A percentile compares a stretch with the other conserved stretches of the same genome.
phyloP scores from a whole-genome alignment of 208 protist species.

The Trypanosoma congolense region DNA sequence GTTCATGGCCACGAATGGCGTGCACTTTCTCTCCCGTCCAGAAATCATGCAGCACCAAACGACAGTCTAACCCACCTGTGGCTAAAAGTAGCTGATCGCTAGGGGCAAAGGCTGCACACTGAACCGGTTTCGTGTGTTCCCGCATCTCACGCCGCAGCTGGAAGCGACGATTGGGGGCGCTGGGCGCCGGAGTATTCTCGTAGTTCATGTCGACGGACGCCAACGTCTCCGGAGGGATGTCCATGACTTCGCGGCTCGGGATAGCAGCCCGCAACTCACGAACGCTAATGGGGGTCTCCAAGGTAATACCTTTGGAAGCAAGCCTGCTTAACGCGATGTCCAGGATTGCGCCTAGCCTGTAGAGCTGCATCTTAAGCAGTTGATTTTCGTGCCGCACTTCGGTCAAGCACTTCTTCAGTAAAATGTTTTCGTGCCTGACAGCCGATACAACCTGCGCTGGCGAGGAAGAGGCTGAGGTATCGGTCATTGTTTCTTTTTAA shows the following conservation, averaged over 20 bases:
- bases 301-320: conserved; percentile 53
- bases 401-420: conserved; percentile 59
- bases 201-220: conserved; percentile 13
- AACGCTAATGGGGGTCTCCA: conserved; percentile 78
- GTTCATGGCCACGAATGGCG: conserved; percentile 60
- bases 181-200: conserved; percentile 11
- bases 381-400: conserved; percentile 76
- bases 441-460: conserved; percentile 31
- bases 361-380: conserved; percentile 73
- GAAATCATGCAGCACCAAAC: conserved; percentile 77
- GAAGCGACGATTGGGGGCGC: conserved; percentile 41
- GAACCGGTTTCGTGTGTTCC: conserved; percentile 77
- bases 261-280: conserved; percentile 58
- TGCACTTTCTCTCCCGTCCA: conserved; percentile 60
- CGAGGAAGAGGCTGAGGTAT: conserved; percentile 15
- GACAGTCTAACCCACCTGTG: conserved; percentile 75
- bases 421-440: conserved; percentile 68
- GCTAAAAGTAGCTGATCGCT: conserved; percentile 59
- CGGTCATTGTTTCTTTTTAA: conserved; percentile 16
- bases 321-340: conserved; percentile 86
- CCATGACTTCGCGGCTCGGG: conserved; percentile 28
- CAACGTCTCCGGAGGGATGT: conserved; percentile 23
- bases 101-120: conserved; percentile 71
- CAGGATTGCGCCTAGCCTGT: conserved; percentile 69
- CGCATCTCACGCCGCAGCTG: conserved; percentile 61